Evolutionary conservation across 2,329 filamentous ascomycete genomes (phyloP).

Genomic region (Coniella lustricola): DNA sequence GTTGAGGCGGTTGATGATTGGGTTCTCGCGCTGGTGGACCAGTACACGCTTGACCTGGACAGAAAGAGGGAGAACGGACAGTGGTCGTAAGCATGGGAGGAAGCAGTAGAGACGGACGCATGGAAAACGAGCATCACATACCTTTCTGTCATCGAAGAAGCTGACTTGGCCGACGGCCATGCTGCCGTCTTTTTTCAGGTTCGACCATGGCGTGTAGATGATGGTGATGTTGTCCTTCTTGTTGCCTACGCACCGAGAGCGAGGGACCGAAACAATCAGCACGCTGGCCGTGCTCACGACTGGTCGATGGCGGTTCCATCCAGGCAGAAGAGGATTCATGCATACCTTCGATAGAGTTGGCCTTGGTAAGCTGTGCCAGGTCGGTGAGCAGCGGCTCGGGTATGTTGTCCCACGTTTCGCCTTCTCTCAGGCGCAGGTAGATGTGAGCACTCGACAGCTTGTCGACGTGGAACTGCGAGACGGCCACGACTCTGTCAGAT

Average conservation of each 20-base stretch:
- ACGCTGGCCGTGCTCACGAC: no score
- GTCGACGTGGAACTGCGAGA: slow-evolving; percentile 80
- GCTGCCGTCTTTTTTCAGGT: slow-evolving; percentile 87
- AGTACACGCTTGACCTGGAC: slow-evolving; percentile 69
- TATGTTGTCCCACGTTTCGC: slow-evolving; percentile 77
- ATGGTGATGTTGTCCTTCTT: slow-evolving; percentile 97
- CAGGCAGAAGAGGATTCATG: neutral
- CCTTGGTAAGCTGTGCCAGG: slow-evolving; percentile 95
- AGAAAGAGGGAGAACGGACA: neutral
- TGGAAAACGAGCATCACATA: no score
- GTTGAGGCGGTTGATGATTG: slow-evolving; percentile 93
- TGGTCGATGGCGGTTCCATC: no score
- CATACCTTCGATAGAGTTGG: slow-evolving; percentile 91
- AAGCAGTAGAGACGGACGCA: no score
- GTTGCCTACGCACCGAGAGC: no score
- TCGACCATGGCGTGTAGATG: slow-evolving; percentile 95
- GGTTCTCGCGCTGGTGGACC: slow-evolving; percentile 74
- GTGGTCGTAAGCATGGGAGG: no score
- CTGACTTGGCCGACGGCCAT: slow-evolving; percentile 95
- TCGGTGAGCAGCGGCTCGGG: slow-evolving; percentile 69
- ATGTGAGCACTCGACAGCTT: slow-evolving; percentile 96
- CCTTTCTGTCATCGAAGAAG: slow-evolving; percentile 80
- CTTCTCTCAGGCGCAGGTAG: slow-evolving; percentile 77
- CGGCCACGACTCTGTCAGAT: slow-evolving; percentile 3
- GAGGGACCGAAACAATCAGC: no score